Evolutionary conservation across 2,329 filamentous ascomycete genomes (phyloP).

Genomic region (Erysiphe pulchra): DNA sequence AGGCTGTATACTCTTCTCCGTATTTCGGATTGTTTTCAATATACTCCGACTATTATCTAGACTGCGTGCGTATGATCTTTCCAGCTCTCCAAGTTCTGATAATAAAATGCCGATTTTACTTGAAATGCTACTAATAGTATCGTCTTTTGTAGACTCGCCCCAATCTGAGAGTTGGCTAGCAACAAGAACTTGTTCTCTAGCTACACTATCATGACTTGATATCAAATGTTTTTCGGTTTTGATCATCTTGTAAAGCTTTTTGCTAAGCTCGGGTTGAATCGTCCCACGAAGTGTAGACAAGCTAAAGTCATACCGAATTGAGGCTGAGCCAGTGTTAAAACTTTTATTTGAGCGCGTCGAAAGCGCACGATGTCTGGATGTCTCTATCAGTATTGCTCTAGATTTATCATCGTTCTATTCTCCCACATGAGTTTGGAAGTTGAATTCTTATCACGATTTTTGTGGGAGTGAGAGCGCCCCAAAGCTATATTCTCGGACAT

Average conservation of each 20-base stretch:
- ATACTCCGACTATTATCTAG: conserved; percentile 62
- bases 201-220: conserved; percentile 58
- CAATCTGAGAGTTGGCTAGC: conserved; percentile 85
- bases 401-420: background rate
- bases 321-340: conserved; percentile 12
- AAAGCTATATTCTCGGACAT: background rate
- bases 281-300: conserved; percentile 68
- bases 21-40: conserved; percentile 85
- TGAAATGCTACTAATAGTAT: conserved; percentile 65
- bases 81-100: conserved; percentile 80
- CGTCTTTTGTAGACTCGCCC: conserved; percentile 79
- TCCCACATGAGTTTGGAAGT: conserved; percentile 1
- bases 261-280: conserved; percentile 67
- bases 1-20: conserved; percentile 83
- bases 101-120: conserved; percentile 90
- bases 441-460: background rate
- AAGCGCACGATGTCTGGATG: conserved; percentile 41
- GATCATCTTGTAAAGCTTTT: conserved; percentile 73
- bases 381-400: background rate
- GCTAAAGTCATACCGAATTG: conserved; percentile 46
- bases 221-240: conserved; percentile 87
- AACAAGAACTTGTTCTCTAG: conserved; percentile 59
- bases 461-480: background rate
- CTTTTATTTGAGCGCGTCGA: conserved; percentile 37
- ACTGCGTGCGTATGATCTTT: conserved; percentile 65